A percentile compares a stretch with the other conserved stretches of the same genome.
These are phyloP conservation scores for Yamadazyma akitaensis DNA, from an alignment of 805 yeast genomes.

Conservation along the genomic window DNA sequence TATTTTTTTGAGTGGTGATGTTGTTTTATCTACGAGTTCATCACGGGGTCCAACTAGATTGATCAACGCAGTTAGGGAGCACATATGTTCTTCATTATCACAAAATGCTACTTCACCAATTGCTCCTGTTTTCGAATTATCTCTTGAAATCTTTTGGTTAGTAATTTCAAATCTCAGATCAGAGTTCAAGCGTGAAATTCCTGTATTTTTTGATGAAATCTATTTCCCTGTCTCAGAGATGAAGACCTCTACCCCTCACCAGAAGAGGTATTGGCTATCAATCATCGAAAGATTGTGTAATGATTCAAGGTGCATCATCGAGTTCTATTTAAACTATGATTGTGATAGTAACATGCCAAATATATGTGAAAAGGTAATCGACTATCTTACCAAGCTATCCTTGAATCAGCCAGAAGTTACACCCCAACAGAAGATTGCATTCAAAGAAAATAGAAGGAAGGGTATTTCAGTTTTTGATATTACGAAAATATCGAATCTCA, in stretches of 20 bases:
- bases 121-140: constrained; percentile 87
- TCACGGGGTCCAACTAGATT: constrained; percentile 57
- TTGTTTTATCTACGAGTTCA: constrained; percentile 48
- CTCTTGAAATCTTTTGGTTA: constrained; percentile 91
- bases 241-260: constrained; percentile 88
- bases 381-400: constrained; percentile 70
- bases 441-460: constrained; percentile 37
- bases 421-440: constrained; percentile 57
- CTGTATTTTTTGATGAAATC: constrained; percentile 88
- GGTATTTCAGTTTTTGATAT: constrained; percentile 74
- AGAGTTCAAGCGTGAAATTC: constrained; percentile 89
- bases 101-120: constrained; percentile 90
- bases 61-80: constrained; percentile 79
- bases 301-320: constrained; percentile 88
- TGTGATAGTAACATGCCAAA: constrained; percentile 83
- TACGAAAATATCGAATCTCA: constrained; percentile 69
- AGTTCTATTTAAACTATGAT: constrained; percentile 91
- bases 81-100: constrained; percentile 75
- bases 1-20: constrained; percentile 61
- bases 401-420: constrained; percentile 70
- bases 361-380: constrained; percentile 78
- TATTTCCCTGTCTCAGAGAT: constrained; percentile 93
- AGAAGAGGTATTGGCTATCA: constrained; percentile 79
- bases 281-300: constrained; percentile 79
- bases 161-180: constrained; percentile 77